Evolutionary conservation across 2,329 filamentous ascomycete genomes (phyloP).

Genomic region (Penicillium occitanis): DNA sequence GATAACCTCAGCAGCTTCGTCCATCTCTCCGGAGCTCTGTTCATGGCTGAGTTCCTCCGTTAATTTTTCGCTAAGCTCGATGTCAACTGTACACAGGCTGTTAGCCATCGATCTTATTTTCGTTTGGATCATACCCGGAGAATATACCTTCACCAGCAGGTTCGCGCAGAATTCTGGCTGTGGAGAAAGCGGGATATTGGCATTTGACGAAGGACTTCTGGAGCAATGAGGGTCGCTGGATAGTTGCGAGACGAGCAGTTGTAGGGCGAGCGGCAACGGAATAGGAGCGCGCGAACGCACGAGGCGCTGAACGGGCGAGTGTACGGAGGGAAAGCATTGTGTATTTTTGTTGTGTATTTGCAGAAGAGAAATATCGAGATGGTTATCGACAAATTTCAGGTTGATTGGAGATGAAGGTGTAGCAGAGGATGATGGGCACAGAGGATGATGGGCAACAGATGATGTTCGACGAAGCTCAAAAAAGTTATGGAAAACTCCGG

Average conservation of each 20-base stretch:
- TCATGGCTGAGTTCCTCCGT: constrained; percentile 81
- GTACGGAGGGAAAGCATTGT: constrained; percentile 70
- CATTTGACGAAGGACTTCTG: constrained; percentile 15
- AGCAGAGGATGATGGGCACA: constrained; percentile 9
- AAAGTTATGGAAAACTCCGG: constrained; percentile 28
- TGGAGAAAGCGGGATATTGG: constrained; percentile 49
- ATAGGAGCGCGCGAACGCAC: constrained; percentile 59
- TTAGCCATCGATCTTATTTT: constrained; percentile 12
- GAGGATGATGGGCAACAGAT: constrained; percentile 17
- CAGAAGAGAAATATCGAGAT: background rate
- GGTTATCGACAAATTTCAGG: background rate
- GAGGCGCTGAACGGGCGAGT: constrained; percentile 66
- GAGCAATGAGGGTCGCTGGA: constrained; percentile 52
- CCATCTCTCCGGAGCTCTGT: constrained; percentile 73
- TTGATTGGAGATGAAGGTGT: background rate
- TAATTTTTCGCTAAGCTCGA: constrained; percentile 83
- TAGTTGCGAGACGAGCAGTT: constrained; percentile 50
- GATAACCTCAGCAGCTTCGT: constrained; percentile 81
- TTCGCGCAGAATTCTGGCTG: constrained; percentile 43
- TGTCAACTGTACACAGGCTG: constrained; percentile 54
- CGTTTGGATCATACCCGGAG: too few relatives aligned
- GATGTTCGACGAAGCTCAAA: constrained; percentile 20
- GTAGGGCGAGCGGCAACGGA: constrained; percentile 49
- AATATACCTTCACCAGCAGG: constrained; percentile 47
- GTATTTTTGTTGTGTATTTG: constrained; percentile 21